Evolutionary conservation across 2,329 filamentous ascomycete genomes (phyloP).

Genomic region (Emydomyces testavorans): DNA sequence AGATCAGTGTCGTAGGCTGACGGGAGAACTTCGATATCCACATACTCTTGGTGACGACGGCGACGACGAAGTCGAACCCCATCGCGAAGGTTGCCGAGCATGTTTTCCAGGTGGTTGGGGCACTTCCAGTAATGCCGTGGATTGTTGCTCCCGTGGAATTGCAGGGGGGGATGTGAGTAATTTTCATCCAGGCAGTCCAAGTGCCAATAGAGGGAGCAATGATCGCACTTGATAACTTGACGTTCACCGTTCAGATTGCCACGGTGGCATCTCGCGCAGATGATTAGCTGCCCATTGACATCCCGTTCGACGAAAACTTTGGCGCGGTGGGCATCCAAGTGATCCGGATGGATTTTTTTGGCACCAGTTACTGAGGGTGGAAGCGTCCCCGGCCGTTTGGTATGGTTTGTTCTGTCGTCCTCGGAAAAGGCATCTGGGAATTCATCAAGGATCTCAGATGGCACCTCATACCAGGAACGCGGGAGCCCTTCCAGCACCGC

Average conservation of each 20-base stretch:
- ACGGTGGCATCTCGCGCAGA: constrained; percentile 65
- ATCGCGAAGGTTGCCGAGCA: constrained; percentile 40
- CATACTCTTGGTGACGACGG: constrained; percentile 42
- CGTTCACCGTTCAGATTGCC: constrained; percentile 43
- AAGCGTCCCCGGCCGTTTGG: constrained; percentile 12
- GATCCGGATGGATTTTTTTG: constrained; percentile 10
- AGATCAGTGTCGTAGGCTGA: constrained; percentile 42
- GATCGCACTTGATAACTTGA: constrained; percentile 75
- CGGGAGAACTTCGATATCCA: constrained; percentile 56
- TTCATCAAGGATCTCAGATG: constrained; percentile 56
- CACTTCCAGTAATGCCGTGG: constrained; percentile 71
- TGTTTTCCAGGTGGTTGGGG: constrained; percentile 71
- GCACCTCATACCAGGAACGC: constrained; percentile 61
- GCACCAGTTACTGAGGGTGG: background rate
- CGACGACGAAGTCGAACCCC: constrained; percentile 15
- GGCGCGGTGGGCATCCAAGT: constrained; percentile 37
- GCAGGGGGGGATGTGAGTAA: constrained; percentile 61
- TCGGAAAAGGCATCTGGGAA: constrained; percentile 73
- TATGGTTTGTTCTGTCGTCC: constrained; percentile 60
- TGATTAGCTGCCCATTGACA: constrained; percentile 58
- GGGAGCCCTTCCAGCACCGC: constrained; percentile 56
- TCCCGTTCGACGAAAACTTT: constrained; percentile 39
- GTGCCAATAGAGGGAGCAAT: constrained; percentile 75
- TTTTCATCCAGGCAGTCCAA: constrained; percentile 84
- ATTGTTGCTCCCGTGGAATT: constrained; percentile 36